Percentiles rank a stretch among this genome's conserved stretches.
These are phyloP conservation scores for Coniferiporia weirii DNA, from an alignment of 1,284 basidiomycete species.

Conservation along the genomic window DNA sequence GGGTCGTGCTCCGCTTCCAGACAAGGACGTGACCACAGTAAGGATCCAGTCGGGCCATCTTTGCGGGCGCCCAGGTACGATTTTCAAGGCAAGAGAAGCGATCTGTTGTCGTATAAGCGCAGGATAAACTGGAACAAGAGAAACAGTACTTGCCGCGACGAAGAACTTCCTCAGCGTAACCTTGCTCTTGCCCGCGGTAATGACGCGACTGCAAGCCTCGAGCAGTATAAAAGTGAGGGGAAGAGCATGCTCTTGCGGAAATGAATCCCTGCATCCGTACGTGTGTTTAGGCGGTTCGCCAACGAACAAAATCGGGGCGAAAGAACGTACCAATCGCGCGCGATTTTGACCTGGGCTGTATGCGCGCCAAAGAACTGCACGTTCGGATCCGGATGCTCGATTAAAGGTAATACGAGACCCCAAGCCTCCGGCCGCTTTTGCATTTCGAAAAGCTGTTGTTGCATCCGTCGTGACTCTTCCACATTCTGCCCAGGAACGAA, in stretches of 20 bases:
- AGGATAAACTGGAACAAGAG: not conserved
- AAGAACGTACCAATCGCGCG: constrained; percentile 74
- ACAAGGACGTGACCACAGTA: constrained; percentile 52
- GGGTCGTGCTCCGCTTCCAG: constrained; percentile 46
- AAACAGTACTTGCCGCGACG: constrained; percentile 59
- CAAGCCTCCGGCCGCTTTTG: constrained; percentile 71
- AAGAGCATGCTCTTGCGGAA: constrained; percentile 50
- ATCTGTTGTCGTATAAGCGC: constrained; percentile 38
- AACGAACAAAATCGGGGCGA: not conserved
- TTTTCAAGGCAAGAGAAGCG: constrained; percentile 69
- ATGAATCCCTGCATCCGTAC: constrained; percentile 45
- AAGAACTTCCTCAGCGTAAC: constrained; percentile 82
- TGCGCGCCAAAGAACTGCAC: constrained; percentile 92
- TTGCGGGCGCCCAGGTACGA: constrained; percentile 50
- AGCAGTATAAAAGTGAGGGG: constrained; percentile 58
- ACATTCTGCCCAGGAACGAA: constrained; percentile 49
- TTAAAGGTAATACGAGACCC: constrained; percentile 71
- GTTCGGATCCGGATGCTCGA: constrained; percentile 66
- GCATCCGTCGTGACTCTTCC: constrained; percentile 57
- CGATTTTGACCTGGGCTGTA: constrained; percentile 86
- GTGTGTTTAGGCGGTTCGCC: not conserved
- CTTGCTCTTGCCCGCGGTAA: constrained; percentile 48
- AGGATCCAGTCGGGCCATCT: constrained; percentile 74
- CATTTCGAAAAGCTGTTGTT: constrained; percentile 68
- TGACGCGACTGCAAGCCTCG: constrained; percentile 55